phyloP scores from a whole-genome alignment of 2,329 filamentous ascomycete genomes.

The Colletotrichum coccodes region DNA sequence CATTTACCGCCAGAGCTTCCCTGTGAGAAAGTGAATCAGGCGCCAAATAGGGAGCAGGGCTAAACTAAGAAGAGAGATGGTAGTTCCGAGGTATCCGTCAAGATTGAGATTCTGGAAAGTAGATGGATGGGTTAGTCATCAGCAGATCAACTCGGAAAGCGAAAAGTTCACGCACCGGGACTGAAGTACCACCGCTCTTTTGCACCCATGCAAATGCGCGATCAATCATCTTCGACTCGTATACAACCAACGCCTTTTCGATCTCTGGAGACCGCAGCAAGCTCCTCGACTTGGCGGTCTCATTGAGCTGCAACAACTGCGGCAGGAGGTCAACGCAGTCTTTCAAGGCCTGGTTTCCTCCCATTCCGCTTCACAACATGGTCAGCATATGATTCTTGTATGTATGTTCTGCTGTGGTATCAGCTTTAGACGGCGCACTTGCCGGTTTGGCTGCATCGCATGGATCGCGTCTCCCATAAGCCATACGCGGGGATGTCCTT shows the following conservation, averaged over 20 bases:
- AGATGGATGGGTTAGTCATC: background rate
- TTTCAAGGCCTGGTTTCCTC: constrained; percentile 8
- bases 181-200: constrained; percentile 13
- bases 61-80: background rate
- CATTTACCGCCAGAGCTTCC: background rate
- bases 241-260: background rate
- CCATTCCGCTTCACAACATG: constrained; percentile 1
- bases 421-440: background rate
- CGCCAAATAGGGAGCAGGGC: background rate
- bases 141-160: background rate
- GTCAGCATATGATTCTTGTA: background rate
- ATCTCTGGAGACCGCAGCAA: background rate
- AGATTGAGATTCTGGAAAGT: background rate
- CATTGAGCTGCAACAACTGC: background rate
- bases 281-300: background rate
- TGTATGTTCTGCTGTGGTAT: no score
- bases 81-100: background rate
- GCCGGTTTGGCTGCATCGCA: constrained; percentile 18
- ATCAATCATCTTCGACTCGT: constrained; percentile 1
- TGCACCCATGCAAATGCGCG: constrained; percentile 8
- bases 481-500: constrained; percentile 14
- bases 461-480: constrained; percentile 7
- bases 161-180: no score
- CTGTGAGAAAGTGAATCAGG: background rate
- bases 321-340: constrained; percentile 9